Conservation (phyloP, 2,329 filamentous ascomycete species). For the Ophiognomonia clavigignenti-juglandacearum region DNA sequence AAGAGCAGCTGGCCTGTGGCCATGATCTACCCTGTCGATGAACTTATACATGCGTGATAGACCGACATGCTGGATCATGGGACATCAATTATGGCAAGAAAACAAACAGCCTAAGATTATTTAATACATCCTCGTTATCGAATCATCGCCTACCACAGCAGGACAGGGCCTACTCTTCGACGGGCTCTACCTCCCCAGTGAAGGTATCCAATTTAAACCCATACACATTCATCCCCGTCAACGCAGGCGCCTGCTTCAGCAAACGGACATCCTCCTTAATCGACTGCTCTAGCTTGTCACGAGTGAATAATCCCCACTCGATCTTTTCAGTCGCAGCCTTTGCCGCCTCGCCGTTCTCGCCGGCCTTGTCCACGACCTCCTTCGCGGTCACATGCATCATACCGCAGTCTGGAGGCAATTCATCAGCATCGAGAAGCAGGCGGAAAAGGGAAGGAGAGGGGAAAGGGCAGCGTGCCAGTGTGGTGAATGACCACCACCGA, state of each 20-base stretch:
- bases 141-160: too few species aligned
- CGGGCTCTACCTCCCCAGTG: conserved; percentile 8
- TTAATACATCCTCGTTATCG: too few species aligned
- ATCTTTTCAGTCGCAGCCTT: conserved; percentile 3
- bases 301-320: conserved; percentile 3
- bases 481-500: conserved; percentile 6
- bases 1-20: too few species aligned
- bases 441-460: neutral
- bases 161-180: too few species aligned
- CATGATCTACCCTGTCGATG: too few species aligned
- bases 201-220: conserved; percentile 13
- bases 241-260: neutral
- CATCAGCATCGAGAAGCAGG: neutral
- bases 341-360: neutral
- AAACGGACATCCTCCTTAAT: conserved; percentile 8
- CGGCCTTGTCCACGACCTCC: conserved; percentile 1
- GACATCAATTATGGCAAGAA: too few species aligned
- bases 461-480: conserved; percentile 3
- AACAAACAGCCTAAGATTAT: too few species aligned
- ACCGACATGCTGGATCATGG: too few species aligned
- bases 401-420: conserved; percentile 2
- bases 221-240: conserved; percentile 6
- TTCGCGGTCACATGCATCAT: neutral
- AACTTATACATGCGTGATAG: too few species aligned
- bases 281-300: conserved; percentile 3